Evolutionary conservation across 768 basidiomycete genomes (phyloP).

Genomic region (Termitomyces sp.): DNA sequence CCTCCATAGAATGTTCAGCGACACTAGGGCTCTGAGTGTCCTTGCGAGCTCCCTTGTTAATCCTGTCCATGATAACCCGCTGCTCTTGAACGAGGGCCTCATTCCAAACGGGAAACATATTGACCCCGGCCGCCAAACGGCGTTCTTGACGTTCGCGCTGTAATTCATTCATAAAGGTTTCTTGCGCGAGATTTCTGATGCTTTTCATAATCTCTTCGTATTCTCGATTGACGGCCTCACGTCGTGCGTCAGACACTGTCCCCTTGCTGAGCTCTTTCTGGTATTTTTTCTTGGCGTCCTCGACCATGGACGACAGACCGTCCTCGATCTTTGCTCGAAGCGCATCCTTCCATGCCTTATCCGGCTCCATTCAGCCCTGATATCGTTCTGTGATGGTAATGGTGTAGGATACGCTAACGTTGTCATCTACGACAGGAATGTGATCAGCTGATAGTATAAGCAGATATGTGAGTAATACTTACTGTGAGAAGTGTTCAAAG

Average conservation of each 20-base stretch:
- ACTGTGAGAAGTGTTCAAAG: no score
- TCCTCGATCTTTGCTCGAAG: slow-evolving; percentile 46
- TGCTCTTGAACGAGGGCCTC: slow-evolving; percentile 28
- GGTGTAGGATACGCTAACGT: slow-evolving; percentile 22
- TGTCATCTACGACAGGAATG: slow-evolving; percentile 27
- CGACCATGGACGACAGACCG: slow-evolving; percentile 34
- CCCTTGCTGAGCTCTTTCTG: slow-evolving; percentile 43
- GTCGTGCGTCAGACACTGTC: slow-evolving; percentile 22
- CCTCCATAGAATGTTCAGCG: no score
- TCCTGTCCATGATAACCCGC: slow-evolving; percentile 41
- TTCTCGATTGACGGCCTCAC: slow-evolving; percentile 31
- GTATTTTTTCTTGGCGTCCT: slow-evolving; percentile 58
- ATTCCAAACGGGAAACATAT: slow-evolving; percentile 21
- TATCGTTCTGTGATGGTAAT: slow-evolving; percentile 13
- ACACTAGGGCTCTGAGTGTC: slow-evolving; percentile 2
- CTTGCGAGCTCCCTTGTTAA: slow-evolving; percentile 19
- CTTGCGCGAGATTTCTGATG: slow-evolving; percentile 39
- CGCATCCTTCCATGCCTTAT: slow-evolving; percentile 46
- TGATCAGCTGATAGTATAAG: background rate
- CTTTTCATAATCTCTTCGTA: slow-evolving; percentile 34
- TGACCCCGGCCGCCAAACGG: slow-evolving; percentile 38
- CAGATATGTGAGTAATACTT: no score
- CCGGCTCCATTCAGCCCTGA: slow-evolving; percentile 40
- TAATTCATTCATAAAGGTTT: slow-evolving; percentile 38
- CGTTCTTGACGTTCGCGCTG: slow-evolving; percentile 44